Conservation (phyloP, 164 flowering plant species). For the Echeveria elegans region DNA sequence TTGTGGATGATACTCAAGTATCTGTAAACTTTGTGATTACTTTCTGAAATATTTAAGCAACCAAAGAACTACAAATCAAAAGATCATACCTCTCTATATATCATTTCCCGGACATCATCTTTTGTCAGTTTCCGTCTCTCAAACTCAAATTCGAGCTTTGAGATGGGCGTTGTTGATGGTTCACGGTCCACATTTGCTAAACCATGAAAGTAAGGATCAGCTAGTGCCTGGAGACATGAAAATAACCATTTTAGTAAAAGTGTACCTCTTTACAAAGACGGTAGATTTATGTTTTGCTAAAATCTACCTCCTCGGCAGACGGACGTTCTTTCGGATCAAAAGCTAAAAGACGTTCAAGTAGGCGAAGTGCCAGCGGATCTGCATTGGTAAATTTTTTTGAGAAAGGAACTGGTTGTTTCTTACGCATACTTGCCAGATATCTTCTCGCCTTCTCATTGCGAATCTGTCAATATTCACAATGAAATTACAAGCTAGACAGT, state of each 20-base stretch:
- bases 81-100: conserved; percentile 48
- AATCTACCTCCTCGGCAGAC: conserved; percentile 82
- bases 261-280: background rate
- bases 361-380: conserved; percentile 66
- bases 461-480: conserved; percentile 29
- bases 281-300: background rate
- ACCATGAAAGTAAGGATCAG: conserved; percentile 88
- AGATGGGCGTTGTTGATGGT: conserved; percentile 83
- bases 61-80: background rate
- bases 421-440: conserved; percentile 82
- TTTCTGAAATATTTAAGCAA: no score
- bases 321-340: conserved; percentile 95
- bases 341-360: conserved; percentile 75
- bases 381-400: conserved; percentile 85
- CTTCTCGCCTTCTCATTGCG: conserved; percentile 90
- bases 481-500: background rate
- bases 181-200: conserved; percentile 77
- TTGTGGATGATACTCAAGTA: conserved; percentile 89
- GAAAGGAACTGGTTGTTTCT: conserved; percentile 69
- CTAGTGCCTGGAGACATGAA: conserved; percentile 51
- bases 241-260: background rate
- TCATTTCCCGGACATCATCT: conserved; percentile 77
- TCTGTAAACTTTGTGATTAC: conserved; percentile 11
- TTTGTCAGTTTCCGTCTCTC: conserved; percentile 81
- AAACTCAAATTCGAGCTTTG: conserved; percentile 89